Percentiles rank a stretch among this genome's conserved stretches.
These are phyloP conservation scores for Pelargonium cotyledonis DNA, from an alignment of 441 rosid genomes.

Conservation along the genomic window DNA sequence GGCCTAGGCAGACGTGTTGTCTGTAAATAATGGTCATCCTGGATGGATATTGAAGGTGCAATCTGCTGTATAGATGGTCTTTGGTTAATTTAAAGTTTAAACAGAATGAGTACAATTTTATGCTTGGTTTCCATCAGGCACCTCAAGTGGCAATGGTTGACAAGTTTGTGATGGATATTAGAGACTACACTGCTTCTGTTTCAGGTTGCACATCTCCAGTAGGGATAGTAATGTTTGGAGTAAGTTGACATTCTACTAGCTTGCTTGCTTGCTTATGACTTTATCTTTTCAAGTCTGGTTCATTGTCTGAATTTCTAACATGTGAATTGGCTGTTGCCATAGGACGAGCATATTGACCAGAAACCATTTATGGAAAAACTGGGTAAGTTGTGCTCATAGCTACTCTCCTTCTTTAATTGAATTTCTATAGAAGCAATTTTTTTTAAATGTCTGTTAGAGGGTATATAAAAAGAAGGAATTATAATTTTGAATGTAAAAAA, in stretches of 20 bases:
- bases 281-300: constrained; percentile 10
- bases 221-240: constrained; percentile 71
- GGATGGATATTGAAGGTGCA: neutral
- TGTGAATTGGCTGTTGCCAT: constrained; percentile 25
- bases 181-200: constrained; percentile 36
- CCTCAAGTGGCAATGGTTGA: constrained; percentile 32
- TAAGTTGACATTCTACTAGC: constrained; percentile 27
- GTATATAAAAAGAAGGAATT: neutral
- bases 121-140: constrained; percentile 27
- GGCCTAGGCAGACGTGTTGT: neutral
- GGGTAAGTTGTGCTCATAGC: constrained; percentile 39
- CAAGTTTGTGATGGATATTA: constrained; percentile 54
- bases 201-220: constrained; percentile 53
- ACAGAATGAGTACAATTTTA: neutral
- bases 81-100: neutral
- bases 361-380: constrained; percentile 48
- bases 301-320: constrained; percentile 5
- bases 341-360: constrained; percentile 39
- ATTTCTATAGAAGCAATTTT: neutral
- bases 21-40: neutral
- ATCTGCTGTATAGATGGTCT: neutral
- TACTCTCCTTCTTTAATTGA: neutral
- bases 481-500: neutral
- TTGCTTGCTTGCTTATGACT: constrained; percentile 12
- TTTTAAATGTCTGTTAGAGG: neutral